Percentiles rank a stretch among this genome's conserved stretches.
phyloP scores from a whole-genome alignment of 176 grass and related monocot species.

The Olyra latifolia region DNA sequence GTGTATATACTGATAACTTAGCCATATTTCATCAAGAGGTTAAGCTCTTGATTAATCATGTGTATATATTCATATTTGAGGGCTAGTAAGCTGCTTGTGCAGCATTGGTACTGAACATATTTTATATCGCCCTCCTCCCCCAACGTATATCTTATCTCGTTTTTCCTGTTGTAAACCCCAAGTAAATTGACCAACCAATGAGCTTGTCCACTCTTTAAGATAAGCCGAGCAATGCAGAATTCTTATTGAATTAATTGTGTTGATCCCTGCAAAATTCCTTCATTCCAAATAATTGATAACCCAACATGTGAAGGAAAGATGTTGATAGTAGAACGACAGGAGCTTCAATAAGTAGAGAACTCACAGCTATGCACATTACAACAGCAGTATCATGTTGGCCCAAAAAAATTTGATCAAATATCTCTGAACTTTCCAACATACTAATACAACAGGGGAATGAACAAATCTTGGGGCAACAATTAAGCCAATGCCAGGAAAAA shows the following conservation, averaged over 20 bases:
- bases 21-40: slow-evolving; percentile 22
- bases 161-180: no score
- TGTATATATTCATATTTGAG: slow-evolving; percentile 1
- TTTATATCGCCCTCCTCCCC: no score
- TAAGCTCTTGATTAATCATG: slow-evolving; percentile 1
- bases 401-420: background rate
- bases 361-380: background rate
- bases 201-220: no score
- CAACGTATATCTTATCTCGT: no score
- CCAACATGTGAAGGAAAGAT: background rate
- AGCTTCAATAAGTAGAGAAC: background rate
- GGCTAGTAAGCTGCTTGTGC: no score
- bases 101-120: no score
- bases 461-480: background rate
- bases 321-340: background rate
- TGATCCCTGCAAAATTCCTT: background rate
- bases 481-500: background rate
- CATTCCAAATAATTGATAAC: background rate
- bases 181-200: no score
- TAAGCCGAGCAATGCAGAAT: no score
- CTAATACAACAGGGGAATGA: background rate
- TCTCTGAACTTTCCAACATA: background rate
- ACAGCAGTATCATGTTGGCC: background rate
- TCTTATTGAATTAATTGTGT: no score
- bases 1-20: slow-evolving; percentile 13